Base-by-base conservation (phyloP, 1,284 basidiomycete genomes). In the Wolfiporia cocos region DNA sequence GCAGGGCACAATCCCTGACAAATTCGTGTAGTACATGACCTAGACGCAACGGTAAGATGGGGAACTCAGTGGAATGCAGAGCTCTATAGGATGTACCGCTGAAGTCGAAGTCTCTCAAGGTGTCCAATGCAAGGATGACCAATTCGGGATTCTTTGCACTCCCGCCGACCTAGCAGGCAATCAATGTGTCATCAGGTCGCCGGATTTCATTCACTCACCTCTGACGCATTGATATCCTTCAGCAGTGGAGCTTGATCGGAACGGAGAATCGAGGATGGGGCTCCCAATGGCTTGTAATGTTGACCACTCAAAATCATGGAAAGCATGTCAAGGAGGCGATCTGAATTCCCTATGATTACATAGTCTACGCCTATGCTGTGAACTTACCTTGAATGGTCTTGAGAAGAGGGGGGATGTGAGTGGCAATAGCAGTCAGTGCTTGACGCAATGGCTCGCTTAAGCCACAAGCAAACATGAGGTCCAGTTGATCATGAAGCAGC, bases 21-120 rank as follows among this genome's bases (percentile, higher is more conserved):
- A 99, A 98, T 63, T 99, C 96, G 65, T 95, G 97, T 45, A 99
- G 70, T 9, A 92, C 81, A 54, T 99, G 95, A 5, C 92, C 89
- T 86, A 29, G 41, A 19, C 20, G 42, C 33, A 42, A n/a, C 35
- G 48, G 22, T 32, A 17, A 4, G 18, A 14, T 20, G 12, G 2
- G 0, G 12, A 10, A 15, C 32, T 10, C 12, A 19, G 18, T 32
- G 10, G 32, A 26, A n/a, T n/a, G n/a, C n/a, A n/a, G n/a, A n/a
- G n/a, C n/a, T n/a, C n/a, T n/a, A n/a, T n/a, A n/a, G 36, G 10
- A 57, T 70, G 48, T 64, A 86, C 91, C 92, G 46, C 78, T 90
- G 61, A 99, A 99, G 62, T 99, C 93, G 61, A 99, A 99, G 12
- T 83, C 79, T 32, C 94, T 92, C 4, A 99, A 73, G 0, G 93